phyloP scores from a whole-genome alignment of 2,329 filamentous ascomycete species.

The Epichloe aotearoae region DNA sequence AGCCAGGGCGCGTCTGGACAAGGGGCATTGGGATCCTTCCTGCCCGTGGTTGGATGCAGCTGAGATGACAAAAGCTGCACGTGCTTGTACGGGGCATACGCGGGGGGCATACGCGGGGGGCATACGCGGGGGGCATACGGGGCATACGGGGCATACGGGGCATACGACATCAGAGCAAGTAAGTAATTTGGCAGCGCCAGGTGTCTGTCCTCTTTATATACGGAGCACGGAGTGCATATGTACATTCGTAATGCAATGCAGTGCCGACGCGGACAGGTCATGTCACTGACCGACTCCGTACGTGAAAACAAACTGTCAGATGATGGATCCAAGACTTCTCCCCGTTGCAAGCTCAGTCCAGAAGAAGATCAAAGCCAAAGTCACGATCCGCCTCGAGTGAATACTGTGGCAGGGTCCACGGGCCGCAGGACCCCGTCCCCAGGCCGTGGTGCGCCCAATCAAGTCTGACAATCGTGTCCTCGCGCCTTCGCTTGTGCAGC shows the following conservation, averaged over 20 bases:
- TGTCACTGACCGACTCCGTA: not conserved
- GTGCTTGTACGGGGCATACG: not conserved
- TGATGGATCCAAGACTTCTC: too few species aligned
- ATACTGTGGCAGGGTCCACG: constrained; percentile 37
- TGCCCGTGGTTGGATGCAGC: too few species aligned
- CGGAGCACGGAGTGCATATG: too few species aligned
- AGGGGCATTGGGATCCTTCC: too few species aligned
- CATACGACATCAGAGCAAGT: not conserved
- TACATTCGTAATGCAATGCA: not conserved
- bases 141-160: not conserved
- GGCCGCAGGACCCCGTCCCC: constrained; percentile 49
- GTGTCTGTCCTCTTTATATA: not conserved
- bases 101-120: too few species aligned
- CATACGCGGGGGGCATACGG: too few species aligned
- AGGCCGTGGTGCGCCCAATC: constrained; percentile 51
- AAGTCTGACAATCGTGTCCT: constrained; percentile 42
- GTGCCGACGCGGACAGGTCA: not conserved
- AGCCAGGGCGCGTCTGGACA: too few species aligned
- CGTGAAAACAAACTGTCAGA: too few species aligned
- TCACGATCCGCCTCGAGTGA: constrained; percentile 26
- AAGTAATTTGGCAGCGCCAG: not conserved
- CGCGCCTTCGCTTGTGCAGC: constrained; percentile 31
- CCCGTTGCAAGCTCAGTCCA: constrained; percentile 21
- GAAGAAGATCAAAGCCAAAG: constrained; percentile 30
- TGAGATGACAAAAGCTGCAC: not conserved